phyloP scores from a whole-genome alignment of 805 yeast species.

The Pichia cephalocereana region DNA sequence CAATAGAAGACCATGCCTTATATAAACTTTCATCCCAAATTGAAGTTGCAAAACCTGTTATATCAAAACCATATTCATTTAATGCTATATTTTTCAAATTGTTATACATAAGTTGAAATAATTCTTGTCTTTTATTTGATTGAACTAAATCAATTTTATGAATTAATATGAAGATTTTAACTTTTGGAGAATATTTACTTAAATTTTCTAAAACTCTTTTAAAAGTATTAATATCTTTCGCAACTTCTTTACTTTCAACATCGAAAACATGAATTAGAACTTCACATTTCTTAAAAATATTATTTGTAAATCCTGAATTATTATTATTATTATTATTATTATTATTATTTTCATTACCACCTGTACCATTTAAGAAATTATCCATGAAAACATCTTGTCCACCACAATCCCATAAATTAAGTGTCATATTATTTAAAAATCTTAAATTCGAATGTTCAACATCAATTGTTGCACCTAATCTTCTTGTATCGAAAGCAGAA shows the following conservation, averaged over 20 bases:
- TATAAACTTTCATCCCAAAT: conserved; percentile 96
- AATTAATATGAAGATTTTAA: conserved; percentile 81
- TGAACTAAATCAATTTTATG: conserved; percentile 97
- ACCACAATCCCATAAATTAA: conserved; percentile 97
- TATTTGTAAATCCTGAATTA: conserved; percentile 42
- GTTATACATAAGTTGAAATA: conserved; percentile 77
- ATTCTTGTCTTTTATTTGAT: conserved; percentile 71
- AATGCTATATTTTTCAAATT: conserved; percentile 63
- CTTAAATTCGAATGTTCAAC: conserved; percentile 96
- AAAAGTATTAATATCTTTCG: conserved; percentile 89
- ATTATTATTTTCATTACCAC: conserved; percentile 1
- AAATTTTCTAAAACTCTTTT: conserved; percentile 73
- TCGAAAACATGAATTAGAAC: conserved; percentile 94
- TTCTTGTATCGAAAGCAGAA: conserved; percentile 91
- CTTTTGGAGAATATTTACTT: conserved; percentile 78
- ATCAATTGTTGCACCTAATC: conserved; percentile 95
- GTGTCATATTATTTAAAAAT: conserved; percentile 88
- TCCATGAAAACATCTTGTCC: conserved; percentile 97
- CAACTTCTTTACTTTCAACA: conserved; percentile 84
- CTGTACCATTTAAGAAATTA: conserved; percentile 45
- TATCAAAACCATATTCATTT: conserved; percentile 50
- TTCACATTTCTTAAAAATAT: conserved; percentile 91
- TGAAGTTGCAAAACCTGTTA: conserved; percentile 87
- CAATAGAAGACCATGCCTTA: conserved; percentile 96
- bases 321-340: conserved; percentile 3